Base-by-base conservation (phyloP, 2,329 filamentous ascomycete genomes). In the Penicillium sp. region DNA sequence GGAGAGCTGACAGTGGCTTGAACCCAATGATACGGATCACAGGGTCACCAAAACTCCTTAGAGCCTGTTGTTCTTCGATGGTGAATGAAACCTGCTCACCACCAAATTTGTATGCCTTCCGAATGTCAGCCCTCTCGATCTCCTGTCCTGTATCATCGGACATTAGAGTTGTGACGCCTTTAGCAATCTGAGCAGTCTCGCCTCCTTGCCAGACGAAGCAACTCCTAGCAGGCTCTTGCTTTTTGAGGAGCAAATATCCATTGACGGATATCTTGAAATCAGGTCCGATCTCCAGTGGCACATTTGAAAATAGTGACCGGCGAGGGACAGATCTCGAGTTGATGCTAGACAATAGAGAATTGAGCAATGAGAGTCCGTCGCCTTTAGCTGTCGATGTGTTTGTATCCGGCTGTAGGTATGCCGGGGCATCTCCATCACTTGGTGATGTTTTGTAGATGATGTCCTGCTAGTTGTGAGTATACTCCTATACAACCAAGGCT, bases 61-160 rank as follows among this genome's bases (percentile, higher is more conserved):
- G 81, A 21, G 83, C 78, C 57, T 88, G 88, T 59, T 93, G 86
- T 72, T 99, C 93, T 35, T 97, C 92, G 0, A 87, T 84, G 0
- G 87, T 87, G 72, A 99, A 99, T 49, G 89, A 84, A 47, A 99
- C 86, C 48, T 91, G 91, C 64, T 96, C 91, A 40, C 91, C 93
- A 13, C 93, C 94, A 70, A 97, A 97, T 68, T 94, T 97, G 80
- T 94, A 99, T 0, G 93, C 94, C 74, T 94, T 97, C 58, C 89
- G 89, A 21, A 95, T 84, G 68, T 97, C 92, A 3, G 78, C 78
- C 66, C 93, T 93, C 62, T 95, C 88, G 0, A 97, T 86, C 0
- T 86, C 85, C 38, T 87, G 83, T 2, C 88, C 85, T 19, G 87
- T 92, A 65, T 95, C 91, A 60, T 91, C 89, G 4, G 91, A 88